Conservation (phyloP, 2,329 filamentous ascomycete species). For the Aureobasidium namibiae region DNA sequence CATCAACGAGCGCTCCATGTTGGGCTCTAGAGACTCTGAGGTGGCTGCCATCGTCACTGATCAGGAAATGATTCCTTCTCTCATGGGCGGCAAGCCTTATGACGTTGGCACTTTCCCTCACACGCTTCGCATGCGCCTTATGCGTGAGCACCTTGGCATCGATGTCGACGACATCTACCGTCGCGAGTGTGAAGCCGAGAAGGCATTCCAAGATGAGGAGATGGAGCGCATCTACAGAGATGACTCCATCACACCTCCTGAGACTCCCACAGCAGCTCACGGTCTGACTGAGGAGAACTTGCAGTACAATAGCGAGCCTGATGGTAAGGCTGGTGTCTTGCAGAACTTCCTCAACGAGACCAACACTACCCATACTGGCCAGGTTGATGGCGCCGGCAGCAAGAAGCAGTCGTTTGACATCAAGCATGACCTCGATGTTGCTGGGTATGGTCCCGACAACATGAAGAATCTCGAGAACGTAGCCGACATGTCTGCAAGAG, state of each 20-base stretch:
- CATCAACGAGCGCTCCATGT: slow-evolving; percentile 95
- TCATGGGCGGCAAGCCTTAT: slow-evolving; percentile 84
- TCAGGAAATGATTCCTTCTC: slow-evolving; percentile 84
- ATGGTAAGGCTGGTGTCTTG: slow-evolving; percentile 6
- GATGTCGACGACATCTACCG: slow-evolving; percentile 74
- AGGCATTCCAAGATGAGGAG: slow-evolving; percentile 55
- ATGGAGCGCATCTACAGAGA: slow-evolving; percentile 29
- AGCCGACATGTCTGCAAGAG: slow-evolving; percentile 23
- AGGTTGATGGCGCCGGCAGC: slow-evolving; percentile 50
- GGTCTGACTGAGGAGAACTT: slow-evolving; percentile 21
- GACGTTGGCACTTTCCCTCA: slow-evolving; percentile 88
- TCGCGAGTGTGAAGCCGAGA: slow-evolving; percentile 24
- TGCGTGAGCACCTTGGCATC: slow-evolving; percentile 94
- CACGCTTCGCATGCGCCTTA: slow-evolving; percentile 82
- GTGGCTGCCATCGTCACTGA: slow-evolving; percentile 84
- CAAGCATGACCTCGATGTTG: slow-evolving; percentile 70
- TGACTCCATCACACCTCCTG: slow-evolving; percentile 26
- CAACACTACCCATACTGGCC: background rate
- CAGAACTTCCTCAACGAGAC: slow-evolving; percentile 11
- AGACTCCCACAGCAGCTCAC: slow-evolving; percentile 22
- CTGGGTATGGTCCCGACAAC: slow-evolving; percentile 67
- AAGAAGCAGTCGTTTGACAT: slow-evolving; percentile 43
- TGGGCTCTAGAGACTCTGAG: slow-evolving; percentile 87
- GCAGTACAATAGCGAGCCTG: background rate
- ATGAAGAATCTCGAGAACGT: slow-evolving; percentile 44